Evolutionary conservation across 768 basidiomycete genomes (phyloP).

Genomic region (Mycena rosella): DNA sequence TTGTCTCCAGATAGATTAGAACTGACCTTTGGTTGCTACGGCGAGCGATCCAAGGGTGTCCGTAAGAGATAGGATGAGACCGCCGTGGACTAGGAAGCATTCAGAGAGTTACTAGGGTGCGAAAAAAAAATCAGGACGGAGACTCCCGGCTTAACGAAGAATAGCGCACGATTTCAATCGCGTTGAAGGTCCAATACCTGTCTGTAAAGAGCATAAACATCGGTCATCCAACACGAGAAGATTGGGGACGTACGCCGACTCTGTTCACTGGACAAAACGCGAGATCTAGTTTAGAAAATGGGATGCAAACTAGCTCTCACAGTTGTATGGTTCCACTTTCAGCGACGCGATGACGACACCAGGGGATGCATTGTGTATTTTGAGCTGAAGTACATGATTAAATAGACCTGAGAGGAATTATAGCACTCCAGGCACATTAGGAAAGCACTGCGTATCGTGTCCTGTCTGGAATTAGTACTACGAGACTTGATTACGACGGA

Average conservation of each 20-base stretch:
- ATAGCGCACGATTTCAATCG: too few relatives aligned
- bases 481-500: neutral
- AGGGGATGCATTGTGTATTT: slow-evolving; percentile 67
- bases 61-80: slow-evolving; percentile 83
- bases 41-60: slow-evolving; percentile 87
- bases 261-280: slow-evolving; percentile 71
- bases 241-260: slow-evolving; percentile 69
- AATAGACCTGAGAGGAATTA: neutral
- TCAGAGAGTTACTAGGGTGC: too few relatives aligned
- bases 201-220: slow-evolving; percentile 42
- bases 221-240: slow-evolving; percentile 6
- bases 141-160: neutral
- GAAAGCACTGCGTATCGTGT: slow-evolving; percentile 85
- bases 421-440: slow-evolving; percentile 61
- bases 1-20: too few relatives aligned
- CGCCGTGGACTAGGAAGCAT: slow-evolving; percentile 65
- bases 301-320: slow-evolving; percentile 54
- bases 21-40: slow-evolving; percentile 84
- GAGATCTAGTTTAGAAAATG: slow-evolving; percentile 11
- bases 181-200: slow-evolving; percentile 46
- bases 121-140: too few relatives aligned
- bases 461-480: slow-evolving; percentile 56
- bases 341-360: slow-evolving; percentile 79
- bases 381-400: neutral
- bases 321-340: slow-evolving; percentile 79